These are phyloP conservation scores for Apiospora pterosperma DNA, from an alignment of 2,329 filamentous ascomycete genomes.

Conservation along the genomic window DNA sequence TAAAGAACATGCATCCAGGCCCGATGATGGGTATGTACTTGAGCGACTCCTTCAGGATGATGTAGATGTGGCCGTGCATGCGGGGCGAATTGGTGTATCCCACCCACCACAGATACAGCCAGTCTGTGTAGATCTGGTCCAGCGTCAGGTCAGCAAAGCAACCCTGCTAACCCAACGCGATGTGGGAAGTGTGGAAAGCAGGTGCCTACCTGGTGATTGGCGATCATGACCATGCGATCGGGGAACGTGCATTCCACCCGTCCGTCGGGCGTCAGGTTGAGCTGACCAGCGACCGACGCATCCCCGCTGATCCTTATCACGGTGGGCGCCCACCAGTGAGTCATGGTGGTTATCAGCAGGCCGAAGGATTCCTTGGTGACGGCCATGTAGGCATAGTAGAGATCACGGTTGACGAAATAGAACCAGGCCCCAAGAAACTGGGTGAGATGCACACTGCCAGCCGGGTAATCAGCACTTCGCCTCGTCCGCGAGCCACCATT, in stretches of 20 bases:
- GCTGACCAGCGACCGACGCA: slow-evolving; percentile 71
- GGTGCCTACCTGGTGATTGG: slow-evolving; percentile 71
- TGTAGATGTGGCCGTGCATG: slow-evolving; percentile 85
- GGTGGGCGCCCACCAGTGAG: slow-evolving; percentile 84
- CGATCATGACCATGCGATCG: slow-evolving; percentile 76
- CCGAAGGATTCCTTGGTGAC: slow-evolving; percentile 84
- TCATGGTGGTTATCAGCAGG: slow-evolving; percentile 73
- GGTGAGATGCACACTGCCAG: slow-evolving; percentile 59
- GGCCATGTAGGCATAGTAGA: slow-evolving; percentile 84
- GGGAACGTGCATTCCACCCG: slow-evolving; percentile 76
- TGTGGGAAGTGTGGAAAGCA: neutral
- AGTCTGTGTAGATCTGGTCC: slow-evolving; percentile 76
- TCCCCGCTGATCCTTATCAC: slow-evolving; percentile 81
- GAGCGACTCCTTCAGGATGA: slow-evolving; percentile 84
- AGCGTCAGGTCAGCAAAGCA: neutral
- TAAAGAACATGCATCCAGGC: slow-evolving; percentile 78
- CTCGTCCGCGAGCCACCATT: neutral
- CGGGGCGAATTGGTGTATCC: slow-evolving; percentile 73
- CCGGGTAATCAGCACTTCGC: slow-evolving; percentile 6
- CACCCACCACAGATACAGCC: slow-evolving; percentile 92
- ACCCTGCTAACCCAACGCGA: neutral
- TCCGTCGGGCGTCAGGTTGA: slow-evolving; percentile 67
- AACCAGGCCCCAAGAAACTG: slow-evolving; percentile 75
- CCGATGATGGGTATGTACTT: slow-evolving; percentile 79
- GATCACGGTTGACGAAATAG: slow-evolving; percentile 71